These are phyloP conservation scores for Nitzschia inconspicua DNA, from an alignment of 108 stramenopile species.

Conservation along the genomic window DNA sequence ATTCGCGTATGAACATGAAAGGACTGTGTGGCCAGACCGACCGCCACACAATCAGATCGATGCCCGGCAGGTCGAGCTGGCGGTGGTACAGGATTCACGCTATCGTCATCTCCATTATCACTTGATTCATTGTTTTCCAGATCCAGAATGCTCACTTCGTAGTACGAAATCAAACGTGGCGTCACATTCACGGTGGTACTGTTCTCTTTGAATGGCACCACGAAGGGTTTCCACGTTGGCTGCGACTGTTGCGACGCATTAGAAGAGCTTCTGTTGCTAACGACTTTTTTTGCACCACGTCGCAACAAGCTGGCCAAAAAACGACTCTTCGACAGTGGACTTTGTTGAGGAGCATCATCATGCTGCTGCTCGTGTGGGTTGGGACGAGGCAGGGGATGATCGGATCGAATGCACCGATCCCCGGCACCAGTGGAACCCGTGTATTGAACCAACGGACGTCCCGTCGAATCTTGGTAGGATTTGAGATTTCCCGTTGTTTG, in stretches of 20 bases:
- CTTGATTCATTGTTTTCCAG: not conserved
- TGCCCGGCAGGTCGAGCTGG: not conserved
- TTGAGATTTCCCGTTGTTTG: not conserved
- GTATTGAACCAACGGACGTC: slow-evolving; percentile 39
- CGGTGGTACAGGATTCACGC: not conserved
- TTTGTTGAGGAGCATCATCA: too few species aligned
- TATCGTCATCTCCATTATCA: not conserved
- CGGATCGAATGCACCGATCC: slow-evolving; percentile 65
- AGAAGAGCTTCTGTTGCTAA: not conserved
- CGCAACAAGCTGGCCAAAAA: not conserved
- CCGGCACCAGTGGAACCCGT: slow-evolving; percentile 56
- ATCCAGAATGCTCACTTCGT: slow-evolving; percentile 64
- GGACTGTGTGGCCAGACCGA: slow-evolving; percentile 54
- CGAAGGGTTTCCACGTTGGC: slow-evolving; percentile 44
- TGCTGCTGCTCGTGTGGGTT: not conserved
- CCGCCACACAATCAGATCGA: slow-evolving; percentile 62
- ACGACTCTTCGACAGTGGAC: not conserved
- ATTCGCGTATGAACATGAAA: slow-evolving; percentile 54
- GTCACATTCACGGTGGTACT: slow-evolving; percentile 44
- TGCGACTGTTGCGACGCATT: not conserved
- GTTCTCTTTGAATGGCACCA: slow-evolving; percentile 29
- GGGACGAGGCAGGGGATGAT: slow-evolving; percentile 58
- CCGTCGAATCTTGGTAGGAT: slow-evolving; percentile 5
- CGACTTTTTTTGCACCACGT: not conserved
- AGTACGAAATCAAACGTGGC: slow-evolving; percentile 66